Evolutionary conservation across 352 stramenopile genomes (phyloP), one percentile per base, ranked within the genome.

Genomic region (Pythium biforme): DNA sequence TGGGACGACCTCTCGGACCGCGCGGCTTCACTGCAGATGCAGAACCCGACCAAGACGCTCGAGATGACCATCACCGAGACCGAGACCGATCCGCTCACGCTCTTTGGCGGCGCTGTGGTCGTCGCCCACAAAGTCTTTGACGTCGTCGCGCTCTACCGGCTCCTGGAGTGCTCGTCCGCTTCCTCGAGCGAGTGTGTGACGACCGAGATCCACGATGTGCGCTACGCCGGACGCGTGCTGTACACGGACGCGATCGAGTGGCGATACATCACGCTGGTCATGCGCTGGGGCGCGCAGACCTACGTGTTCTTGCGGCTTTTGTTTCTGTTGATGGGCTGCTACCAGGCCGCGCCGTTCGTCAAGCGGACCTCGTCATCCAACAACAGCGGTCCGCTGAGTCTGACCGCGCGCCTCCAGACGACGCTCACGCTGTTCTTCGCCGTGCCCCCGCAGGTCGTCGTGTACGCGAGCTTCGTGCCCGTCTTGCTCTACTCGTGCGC

Each of bases 61-160:
- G 66, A 73, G 26, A 63, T 73, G 60, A 69, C 66, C 2, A 63
- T 73, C 51, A 27, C 69, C 34, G 66, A 73, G 52, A 66, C 60
- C 23, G 66, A 73, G 52, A 59, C 66, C 15, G 66, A 73, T 39
- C 66, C 66, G 40, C 54, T 73, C 34, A 69, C 55, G 10, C 54
- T 69, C 29, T 66, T 69, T 52, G 66, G 66, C 22, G 66, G 66
- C 17, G 60, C 59, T 1, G 59, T 73, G 15, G 51, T 73, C 4
- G 46, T 73, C 33, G 66, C 66, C 0, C 60, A 73, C 55, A 73
- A 73, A 40, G 25, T 73, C 27, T 73, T 56, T 47, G 59, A 69
- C 25, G 60, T 69, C 15, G 55, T 69, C 12, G 59, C 61, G 14
- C 27, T 73, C 2, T 73, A 66, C 33, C 59, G 66, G 2, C 34